These are phyloP conservation scores for Kwoniella bestiolae DNA, from an alignment of 768 basidiomycete species.

Conservation along the genomic window DNA sequence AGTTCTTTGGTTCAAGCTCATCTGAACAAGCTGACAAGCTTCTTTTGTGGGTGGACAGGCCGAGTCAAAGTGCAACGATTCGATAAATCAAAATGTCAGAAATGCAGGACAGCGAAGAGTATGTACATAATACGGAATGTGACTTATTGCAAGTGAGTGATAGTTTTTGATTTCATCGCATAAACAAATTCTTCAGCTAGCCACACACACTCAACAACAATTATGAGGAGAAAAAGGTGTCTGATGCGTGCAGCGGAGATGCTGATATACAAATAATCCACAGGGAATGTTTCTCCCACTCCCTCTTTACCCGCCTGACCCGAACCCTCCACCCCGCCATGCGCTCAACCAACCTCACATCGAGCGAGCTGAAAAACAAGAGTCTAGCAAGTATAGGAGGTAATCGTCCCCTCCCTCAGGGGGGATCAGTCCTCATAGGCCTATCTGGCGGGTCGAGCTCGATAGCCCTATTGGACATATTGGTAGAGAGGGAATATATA, in stretches of 20 bases:
- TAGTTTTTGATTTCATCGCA: too few relatives aligned
- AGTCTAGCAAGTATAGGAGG: slow-evolving; percentile 12
- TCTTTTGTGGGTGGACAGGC: slow-evolving; percentile 5
- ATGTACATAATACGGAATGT: slow-evolving; percentile 42
- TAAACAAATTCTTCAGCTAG: too few relatives aligned
- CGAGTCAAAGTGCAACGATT: slow-evolving; percentile 27
- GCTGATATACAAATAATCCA: neutral
- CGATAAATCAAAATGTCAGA: slow-evolving; percentile 38
- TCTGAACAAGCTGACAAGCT: neutral
- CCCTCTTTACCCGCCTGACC: slow-evolving; percentile 23
- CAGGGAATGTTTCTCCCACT: slow-evolving; percentile 30
- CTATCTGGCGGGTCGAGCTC: slow-evolving; percentile 52
- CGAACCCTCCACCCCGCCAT: slow-evolving; percentile 35
- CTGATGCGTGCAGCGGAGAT: neutral
- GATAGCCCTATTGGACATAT: slow-evolving; percentile 45
- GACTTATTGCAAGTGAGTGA: slow-evolving; percentile 46
- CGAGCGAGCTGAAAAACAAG: slow-evolving; percentile 1
- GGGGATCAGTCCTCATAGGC: slow-evolving; percentile 41
- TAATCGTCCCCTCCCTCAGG: slow-evolving; percentile 36
- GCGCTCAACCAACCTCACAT: slow-evolving; percentile 13
- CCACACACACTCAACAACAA: too few relatives aligned
- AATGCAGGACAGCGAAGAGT: slow-evolving; percentile 44
- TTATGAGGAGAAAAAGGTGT: neutral
- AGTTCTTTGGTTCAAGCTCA: too few relatives aligned
- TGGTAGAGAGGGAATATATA: slow-evolving; percentile 35